Conservation (phyloP, 176 grass and related monocot genomes). For the Avena sativa region DNA sequence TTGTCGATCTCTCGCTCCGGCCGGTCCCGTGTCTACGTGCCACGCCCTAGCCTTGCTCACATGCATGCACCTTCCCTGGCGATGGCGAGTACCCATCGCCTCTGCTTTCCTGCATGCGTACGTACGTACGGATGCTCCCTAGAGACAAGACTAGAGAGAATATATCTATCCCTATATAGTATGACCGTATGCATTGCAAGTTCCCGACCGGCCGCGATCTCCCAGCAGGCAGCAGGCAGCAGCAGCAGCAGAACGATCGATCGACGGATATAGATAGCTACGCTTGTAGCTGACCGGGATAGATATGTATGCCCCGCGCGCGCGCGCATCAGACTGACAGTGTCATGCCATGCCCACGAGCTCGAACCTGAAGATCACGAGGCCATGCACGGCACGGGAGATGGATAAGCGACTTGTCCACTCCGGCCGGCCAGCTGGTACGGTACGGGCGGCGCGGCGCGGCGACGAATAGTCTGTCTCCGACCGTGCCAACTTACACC, state of each 20-base stretch:
- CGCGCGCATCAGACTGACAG: no score
- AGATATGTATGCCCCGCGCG: no score
- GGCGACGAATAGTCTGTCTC: neutral
- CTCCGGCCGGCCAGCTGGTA: neutral
- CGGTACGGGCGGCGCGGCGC: neutral
- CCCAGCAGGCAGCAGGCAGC: neutral
- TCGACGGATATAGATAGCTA: neutral
- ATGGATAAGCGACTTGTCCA: slow-evolving; percentile 18
- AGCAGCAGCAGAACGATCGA: neutral
- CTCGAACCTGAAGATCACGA: neutral
- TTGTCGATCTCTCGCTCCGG: neutral
- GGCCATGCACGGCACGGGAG: neutral
- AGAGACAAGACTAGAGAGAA: neutral
- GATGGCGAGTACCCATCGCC: no score
- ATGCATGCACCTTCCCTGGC: neutral
- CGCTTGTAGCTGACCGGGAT: neutral
- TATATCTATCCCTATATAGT: no score
- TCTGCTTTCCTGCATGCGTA: neutral
- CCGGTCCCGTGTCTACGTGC: neutral
- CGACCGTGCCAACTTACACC: neutral
- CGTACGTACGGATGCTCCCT: neutral
- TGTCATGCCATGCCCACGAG: neutral
- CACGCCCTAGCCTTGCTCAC: neutral
- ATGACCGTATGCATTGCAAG: neutral
- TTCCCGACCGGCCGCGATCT: neutral